Evolutionary conservation across 2,329 filamentous ascomycete genomes (phyloP).

Genomic region (Cercospora berteroae): DNA sequence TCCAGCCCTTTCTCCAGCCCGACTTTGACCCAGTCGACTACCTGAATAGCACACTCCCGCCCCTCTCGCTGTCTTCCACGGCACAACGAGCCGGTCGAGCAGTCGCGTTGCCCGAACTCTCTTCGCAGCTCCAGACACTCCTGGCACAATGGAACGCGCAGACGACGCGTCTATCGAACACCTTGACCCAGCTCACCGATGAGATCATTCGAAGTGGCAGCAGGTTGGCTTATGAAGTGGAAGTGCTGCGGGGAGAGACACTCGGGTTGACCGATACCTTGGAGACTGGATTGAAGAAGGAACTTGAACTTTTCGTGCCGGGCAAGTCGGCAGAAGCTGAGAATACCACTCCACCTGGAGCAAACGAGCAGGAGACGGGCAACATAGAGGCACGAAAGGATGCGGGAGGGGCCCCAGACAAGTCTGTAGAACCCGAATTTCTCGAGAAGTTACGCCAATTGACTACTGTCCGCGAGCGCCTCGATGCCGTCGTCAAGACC

Average conservation of each 20-base stretch:
- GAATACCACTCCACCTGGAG: not conserved
- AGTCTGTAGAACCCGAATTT: conserved; percentile 45
- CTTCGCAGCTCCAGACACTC: conserved; percentile 76
- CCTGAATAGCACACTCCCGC: conserved; percentile 75
- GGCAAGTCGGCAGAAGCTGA: conserved; percentile 2
- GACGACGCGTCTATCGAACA: conserved; percentile 75
- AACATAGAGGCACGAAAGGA: conserved; percentile 15
- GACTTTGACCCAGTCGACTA: conserved; percentile 82
- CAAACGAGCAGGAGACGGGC: not conserved
- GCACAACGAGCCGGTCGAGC: conserved; percentile 38
- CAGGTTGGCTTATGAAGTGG: conserved; percentile 88
- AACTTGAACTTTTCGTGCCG: conserved; percentile 68
- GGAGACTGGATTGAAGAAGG: conserved; percentile 66
- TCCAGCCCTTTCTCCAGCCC: conserved; percentile 71
- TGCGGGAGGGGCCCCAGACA: conserved; percentile 5
- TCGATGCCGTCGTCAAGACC: conserved; percentile 84
- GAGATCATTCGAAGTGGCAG: conserved; percentile 89
- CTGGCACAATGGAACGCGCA: conserved; percentile 85
- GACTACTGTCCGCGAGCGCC: conserved; percentile 74
- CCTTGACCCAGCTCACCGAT: conserved; percentile 85
- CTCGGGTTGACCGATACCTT: conserved; percentile 76
- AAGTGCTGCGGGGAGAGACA: conserved; percentile 85
- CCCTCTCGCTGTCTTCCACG: conserved; percentile 55
- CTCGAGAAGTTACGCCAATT: conserved; percentile 79
- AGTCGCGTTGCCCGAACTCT: conserved; percentile 71